Base-by-base conservation (phyloP, 495 filamentous ascomycete genomes). In the Penicillium taxi region DNA sequence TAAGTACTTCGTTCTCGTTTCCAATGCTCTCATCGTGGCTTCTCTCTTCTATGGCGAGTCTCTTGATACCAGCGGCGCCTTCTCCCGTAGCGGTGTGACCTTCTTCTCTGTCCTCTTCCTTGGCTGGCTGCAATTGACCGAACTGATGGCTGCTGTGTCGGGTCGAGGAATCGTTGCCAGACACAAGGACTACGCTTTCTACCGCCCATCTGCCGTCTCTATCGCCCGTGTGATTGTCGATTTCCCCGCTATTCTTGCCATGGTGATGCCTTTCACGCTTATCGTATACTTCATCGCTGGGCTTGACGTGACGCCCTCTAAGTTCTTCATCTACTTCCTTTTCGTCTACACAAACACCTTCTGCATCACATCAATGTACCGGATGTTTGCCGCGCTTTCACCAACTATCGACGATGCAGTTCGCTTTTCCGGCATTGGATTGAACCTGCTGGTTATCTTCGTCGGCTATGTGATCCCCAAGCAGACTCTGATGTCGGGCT, bases 391-490 rank as follows among this genome's bases (percentile, higher is more conserved):
- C 1, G 72, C 79, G 5, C 55, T 86, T 5, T 84, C 78, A 2
- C 80, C 80, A 0, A 74, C 72, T 2, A 82, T 87, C 28, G 78
- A 86, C 50, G 80, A 82, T 31, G 81, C 83, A 3, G 77, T 85
- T 26, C 70, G 80, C 7, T 84, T 86, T 50, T 69, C 73, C 33
- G 81, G 82, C 41, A 73, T 79, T 41, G 77, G 72, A 0, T 52
- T 88, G 22, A 85, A 84, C 46, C 53, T 86, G 15, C 43, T 69
- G 33, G 56, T 93, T 43, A 71, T 93, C 12, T 95, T 83, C 48
- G 85, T 82, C 12, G 86, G 87, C 33, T 95, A 82, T 61, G 67
- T 85, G 6, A 82, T 93, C 42, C 81, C 84, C 1, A 78, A 77
- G 7, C 65, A 64, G 9, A 61, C 70, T 18, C 78, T 93, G 65